phyloP scores from a whole-genome alignment of 805 yeast genomes.

The Yarrowia sp. region DNA sequence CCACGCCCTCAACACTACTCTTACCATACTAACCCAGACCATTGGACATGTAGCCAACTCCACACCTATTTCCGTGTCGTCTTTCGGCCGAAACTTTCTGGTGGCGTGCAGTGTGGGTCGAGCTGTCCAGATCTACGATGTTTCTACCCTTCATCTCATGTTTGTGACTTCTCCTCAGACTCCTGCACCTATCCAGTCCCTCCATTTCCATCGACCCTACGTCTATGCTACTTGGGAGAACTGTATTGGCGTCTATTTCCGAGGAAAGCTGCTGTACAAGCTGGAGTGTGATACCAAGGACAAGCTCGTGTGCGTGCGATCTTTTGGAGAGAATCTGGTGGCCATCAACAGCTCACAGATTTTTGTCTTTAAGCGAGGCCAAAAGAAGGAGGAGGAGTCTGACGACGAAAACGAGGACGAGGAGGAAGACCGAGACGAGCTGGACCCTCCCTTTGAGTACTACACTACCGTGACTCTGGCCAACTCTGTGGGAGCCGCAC shows the following conservation, averaged over 20 bases:
- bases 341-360: conserved; percentile 50
- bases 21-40: conserved; percentile 30
- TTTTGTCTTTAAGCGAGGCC: conserved; percentile 49
- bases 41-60: conserved; percentile 88
- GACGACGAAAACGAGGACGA: conserved; percentile 2
- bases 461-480: conserved; percentile 62
- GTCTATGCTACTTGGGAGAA: conserved; percentile 74
- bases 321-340: conserved; percentile 33
- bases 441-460: conserved; percentile 43
- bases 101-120: conserved; percentile 87
- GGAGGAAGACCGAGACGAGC: conserved; percentile 4
- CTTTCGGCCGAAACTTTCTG: conserved; percentile 82
- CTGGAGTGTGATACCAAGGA: conserved; percentile 37
- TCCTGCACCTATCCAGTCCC: conserved; percentile 59
- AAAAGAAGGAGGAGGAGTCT: conserved; percentile 38
- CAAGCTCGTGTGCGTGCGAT: background rate
- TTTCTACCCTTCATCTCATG: conserved; percentile 69
- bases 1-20: background rate
- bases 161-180: conserved; percentile 85
- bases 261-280: conserved; percentile 63
- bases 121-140: conserved; percentile 90
- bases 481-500: conserved; percentile 65
- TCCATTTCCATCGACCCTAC: conserved; percentile 78
- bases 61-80: conserved; percentile 81
- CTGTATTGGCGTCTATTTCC: conserved; percentile 64